These are phyloP conservation scores for Durotheca rogersii DNA, from an alignment of 495 filamentous ascomycete species.

Conservation along the genomic window DNA sequence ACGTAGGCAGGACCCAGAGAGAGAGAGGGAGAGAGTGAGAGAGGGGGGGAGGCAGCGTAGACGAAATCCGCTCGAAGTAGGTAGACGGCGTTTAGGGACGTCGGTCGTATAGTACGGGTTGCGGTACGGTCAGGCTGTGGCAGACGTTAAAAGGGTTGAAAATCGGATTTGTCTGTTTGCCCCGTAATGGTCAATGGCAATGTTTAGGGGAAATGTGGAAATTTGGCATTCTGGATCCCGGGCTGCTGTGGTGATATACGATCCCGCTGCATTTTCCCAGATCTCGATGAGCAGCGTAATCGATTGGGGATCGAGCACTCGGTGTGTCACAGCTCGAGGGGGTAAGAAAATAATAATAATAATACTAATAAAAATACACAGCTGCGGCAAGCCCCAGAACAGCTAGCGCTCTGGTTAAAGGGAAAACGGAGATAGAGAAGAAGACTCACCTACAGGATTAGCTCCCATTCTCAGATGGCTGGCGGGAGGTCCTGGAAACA, in stretches of 20 bases:
- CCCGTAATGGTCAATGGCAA: constrained; percentile 35
- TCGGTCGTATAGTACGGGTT: constrained; percentile 7
- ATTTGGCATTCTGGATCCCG: constrained; percentile 33
- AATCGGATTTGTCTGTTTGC: constrained; percentile 33
- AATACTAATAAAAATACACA: constrained; percentile 23
- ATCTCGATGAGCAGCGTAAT: constrained; percentile 36
- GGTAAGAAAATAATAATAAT: constrained; percentile 6
- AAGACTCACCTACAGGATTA: constrained; percentile 28
- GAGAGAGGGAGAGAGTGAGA: neutral
- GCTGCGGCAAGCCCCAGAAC: constrained; percentile 24
- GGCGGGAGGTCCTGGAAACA: constrained; percentile 27
- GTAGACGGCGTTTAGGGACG: constrained; percentile 14
- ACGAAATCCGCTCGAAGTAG: neutral
- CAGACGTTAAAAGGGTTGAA: constrained; percentile 25
- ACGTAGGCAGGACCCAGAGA: no score
- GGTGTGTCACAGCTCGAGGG: constrained; percentile 30
- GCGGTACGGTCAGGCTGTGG: constrained; percentile 28
- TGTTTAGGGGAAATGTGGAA: constrained; percentile 37
- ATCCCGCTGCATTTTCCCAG: constrained; percentile 35
- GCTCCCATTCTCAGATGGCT: constrained; percentile 10
- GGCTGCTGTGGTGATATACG: constrained; percentile 31
- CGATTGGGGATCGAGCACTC: constrained; percentile 28
- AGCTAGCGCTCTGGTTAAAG: constrained; percentile 21
- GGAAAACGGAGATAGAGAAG: constrained; percentile 11
- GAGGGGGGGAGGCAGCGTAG: no score